Evolutionary conservation across 257 asterid species (phyloP).

Genomic region (Solanum commersonii): DNA sequence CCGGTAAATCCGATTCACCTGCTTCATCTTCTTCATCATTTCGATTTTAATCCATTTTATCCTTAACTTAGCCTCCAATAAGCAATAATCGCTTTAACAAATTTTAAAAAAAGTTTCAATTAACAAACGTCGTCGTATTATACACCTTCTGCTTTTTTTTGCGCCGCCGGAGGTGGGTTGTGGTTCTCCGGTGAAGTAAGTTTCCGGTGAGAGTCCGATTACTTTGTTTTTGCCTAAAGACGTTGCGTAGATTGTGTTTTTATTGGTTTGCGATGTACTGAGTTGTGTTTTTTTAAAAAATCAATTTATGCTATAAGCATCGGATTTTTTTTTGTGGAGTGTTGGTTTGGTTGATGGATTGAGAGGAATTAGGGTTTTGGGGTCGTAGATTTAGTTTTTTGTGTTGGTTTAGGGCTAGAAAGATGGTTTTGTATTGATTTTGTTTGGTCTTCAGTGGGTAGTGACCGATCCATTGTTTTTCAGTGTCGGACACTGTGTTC

Average conservation of each 20-base stretch:
- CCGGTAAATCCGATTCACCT: no score
- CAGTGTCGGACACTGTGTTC: not conserved
- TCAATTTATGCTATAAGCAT: not conserved
- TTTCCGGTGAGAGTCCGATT: not conserved
- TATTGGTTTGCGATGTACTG: not conserved
- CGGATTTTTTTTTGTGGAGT: not conserved
- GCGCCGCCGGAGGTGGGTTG: conserved; percentile 2
- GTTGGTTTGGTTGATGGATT: not conserved
- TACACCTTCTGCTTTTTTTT: no score
- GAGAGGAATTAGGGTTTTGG: not conserved
- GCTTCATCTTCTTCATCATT: no score
- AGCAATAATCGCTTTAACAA: no score
- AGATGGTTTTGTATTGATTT: conserved; percentile 1
- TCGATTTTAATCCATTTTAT: no score
- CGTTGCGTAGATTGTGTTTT: not conserved
- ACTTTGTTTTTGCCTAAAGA: not conserved
- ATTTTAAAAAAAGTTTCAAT: no score
- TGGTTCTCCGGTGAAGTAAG: not conserved
- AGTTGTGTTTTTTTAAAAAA: not conserved
- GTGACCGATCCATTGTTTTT: conserved; percentile 6
- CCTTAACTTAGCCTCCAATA: no score
- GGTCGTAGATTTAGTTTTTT: not conserved
- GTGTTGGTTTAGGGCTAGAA: not conserved
- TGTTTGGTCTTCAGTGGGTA: not conserved
- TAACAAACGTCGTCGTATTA: no score